Percentiles rank a stretch among this genome's conserved stretches.
These are phyloP conservation scores for Naegleria lovaniensis DNA, from an alignment of 208 protist species.

Conservation along the genomic window DNA sequence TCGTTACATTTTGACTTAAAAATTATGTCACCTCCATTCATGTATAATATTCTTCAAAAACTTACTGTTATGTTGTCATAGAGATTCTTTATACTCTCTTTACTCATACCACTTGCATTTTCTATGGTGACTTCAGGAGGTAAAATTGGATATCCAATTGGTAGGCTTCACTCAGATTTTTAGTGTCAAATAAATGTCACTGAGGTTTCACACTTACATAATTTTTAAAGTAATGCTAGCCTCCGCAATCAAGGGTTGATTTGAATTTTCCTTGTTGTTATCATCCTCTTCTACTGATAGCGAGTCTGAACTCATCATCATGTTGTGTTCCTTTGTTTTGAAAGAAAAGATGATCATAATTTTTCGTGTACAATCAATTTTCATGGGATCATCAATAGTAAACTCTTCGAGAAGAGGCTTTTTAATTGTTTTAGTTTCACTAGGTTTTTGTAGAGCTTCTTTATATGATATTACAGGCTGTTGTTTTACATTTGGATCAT, in stretches of 20 bases:
- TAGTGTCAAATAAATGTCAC: background rate
- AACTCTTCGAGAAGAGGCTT: background rate
- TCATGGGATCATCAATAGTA: background rate
- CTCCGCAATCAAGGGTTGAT: background rate
- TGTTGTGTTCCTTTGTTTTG: background rate
- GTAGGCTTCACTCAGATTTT: background rate
- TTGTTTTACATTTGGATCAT: background rate
- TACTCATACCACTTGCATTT: background rate
- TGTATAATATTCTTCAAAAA: background rate
- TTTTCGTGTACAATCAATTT: constrained; percentile 2
- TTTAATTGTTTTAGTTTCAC: background rate
- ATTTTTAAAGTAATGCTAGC: background rate
- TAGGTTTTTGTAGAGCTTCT: background rate
- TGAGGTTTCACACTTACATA: background rate
- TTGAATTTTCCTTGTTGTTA: background rate
- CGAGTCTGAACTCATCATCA: background rate
- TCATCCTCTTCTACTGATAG: background rate
- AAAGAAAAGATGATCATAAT: background rate
- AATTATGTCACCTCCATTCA: background rate
- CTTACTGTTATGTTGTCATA: background rate
- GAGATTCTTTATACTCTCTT: background rate
- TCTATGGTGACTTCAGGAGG: background rate
- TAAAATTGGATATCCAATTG: background rate
- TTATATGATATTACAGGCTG: background rate
- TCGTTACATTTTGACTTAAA: background rate